Evolutionary conservation across 140 eudicot species (phyloP), one percentile per base, ranked within the genome.

Genomic region (Bidens hawaiensis): DNA sequence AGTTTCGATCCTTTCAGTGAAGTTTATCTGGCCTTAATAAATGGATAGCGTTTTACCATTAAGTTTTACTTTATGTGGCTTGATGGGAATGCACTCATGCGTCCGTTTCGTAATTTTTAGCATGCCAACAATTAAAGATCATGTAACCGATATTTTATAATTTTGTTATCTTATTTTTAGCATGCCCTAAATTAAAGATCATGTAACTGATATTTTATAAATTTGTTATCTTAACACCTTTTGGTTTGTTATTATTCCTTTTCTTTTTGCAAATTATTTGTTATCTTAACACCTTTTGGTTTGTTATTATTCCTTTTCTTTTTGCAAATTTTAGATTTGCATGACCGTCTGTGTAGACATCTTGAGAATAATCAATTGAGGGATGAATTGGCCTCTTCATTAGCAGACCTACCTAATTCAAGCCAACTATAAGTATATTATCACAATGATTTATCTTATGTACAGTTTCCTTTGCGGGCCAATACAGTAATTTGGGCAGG

Each of bases 91-190:
- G 88, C 94, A 9, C 62, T 93, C 61, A 71, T 74, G 58, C 96
- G 99, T 65, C 38, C 84, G n/a, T 79, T 93, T 73, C 96, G 96
- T 62, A 96, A 93, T 81, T 88, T 93, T n/a, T n/a, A n/a, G n/a
- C n/a, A n/a, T n/a, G n/a, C n/a, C n/a, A n/a, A n/a, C n/a, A n/a
- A n/a, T n/a, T n/a, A n/a, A n/a, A n/a, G n/a, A n/a, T n/a, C n/a
- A n/a, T n/a, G n/a, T n/a, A n/a, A n/a, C n/a, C n/a, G n/a, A n/a
- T n/a, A n/a, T n/a, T n/a, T n/a, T n/a, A n/a, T n/a, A n/a, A n/a
- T n/a, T n/a, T n/a, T n/a, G n/a, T n/a, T n/a, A n/a, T n/a, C n/a
- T n/a, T n/a, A n/a, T n/a, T n/a, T 62, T 61, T 76, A n/a, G 94
- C 90, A 75, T 88, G 89, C 80, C 79, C 85, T 10, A 81, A 81